Conservation (phyloP, 2,329 filamentous ascomycete genomes). For the Colletotrichum brevisporum region DNA sequence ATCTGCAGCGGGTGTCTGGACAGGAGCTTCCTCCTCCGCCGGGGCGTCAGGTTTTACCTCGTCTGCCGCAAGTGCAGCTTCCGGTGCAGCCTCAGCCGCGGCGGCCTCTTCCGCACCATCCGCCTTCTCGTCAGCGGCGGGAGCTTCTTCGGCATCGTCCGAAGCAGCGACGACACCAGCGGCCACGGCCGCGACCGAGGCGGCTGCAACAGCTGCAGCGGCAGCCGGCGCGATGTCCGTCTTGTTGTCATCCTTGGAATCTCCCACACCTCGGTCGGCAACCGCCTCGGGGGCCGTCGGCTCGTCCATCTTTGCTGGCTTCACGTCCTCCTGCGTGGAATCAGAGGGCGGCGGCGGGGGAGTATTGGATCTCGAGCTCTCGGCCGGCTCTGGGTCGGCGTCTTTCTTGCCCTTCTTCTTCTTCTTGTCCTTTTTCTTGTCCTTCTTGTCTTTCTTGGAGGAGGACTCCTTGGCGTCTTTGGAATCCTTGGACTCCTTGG, state of each 20-base stretch:
- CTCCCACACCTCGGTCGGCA: neutral
- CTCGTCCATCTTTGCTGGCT: slow-evolving; percentile 25
- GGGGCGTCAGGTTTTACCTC: neutral
- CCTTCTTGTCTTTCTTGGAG: slow-evolving; percentile 39
- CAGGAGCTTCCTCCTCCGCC: neutral
- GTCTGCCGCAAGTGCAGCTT: neutral
- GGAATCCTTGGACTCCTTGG: slow-evolving; percentile 15
- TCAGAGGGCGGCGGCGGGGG: slow-evolving; percentile 17
- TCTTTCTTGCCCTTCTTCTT: slow-evolving; percentile 40
- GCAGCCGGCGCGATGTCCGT: slow-evolving; percentile 13
- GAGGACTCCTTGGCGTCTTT: slow-evolving; percentile 1
- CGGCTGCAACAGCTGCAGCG: slow-evolving; percentile 5
- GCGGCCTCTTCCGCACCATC: slow-evolving; percentile 5
- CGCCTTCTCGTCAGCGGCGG: neutral
- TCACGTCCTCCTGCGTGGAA: slow-evolving; percentile 9
- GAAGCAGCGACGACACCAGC: neutral
- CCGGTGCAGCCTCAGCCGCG: neutral
- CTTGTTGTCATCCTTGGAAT: slow-evolving; percentile 16
- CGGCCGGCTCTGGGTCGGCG: slow-evolving; percentile 10
- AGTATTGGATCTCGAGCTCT: slow-evolving; percentile 10
- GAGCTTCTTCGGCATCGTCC: neutral
- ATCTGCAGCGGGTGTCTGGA: slow-evolving; percentile 1
- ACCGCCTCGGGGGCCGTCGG: slow-evolving; percentile 13
- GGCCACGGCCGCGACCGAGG: neutral
- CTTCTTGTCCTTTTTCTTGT: slow-evolving; percentile 41